Evolutionary conservation across 306 rosid species (phyloP), one percentile per base, ranked within the genome.

Genomic region (Acacia confusa): DNA sequence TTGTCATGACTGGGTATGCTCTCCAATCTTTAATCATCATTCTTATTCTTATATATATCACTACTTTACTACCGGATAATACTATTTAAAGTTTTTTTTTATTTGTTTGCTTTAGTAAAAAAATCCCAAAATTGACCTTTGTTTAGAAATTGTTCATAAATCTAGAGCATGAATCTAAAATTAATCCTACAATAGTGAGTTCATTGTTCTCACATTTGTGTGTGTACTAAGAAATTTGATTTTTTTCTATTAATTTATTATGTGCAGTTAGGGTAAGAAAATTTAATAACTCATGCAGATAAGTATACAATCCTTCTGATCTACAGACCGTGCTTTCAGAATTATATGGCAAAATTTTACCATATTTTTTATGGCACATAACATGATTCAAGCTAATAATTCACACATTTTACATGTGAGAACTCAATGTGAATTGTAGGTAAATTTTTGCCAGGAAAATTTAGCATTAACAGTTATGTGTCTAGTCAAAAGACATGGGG

Each of bases 1-100:
- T 81, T 94, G 98, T 80, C 97, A 94, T 79, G 98, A 94, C 72
- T 94, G 98, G 98, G 98, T 94, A 83, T 10, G 85, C 67, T 45
- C 64, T 65, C 41, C 45, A n/a, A 22, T n/a, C 64, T 22, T 28
- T 9, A 22, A 45, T 61, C 80, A 72, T 72, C 55, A 32, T 53
- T 69, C 69, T 53, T 9, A 76, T 75, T 70, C 45, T 9, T 71
- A 64, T 75, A 50, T 34, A 20, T 36, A 53, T 52, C 36, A 69
- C 19, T 4, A 24, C 66, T 74, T 28, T 13, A 19, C 27, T 41
- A 48, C 27, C 9, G 2, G 72, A 74, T 79, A 45, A 12, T 76
- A 78, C 63, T 58, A 24, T 30, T 74, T 12, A 24, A 52, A 50
- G 61, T 60, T 70, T 36, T 66, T 36, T 66, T 70, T 69, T 78